A percentile compares a stretch with the other conserved stretches of the same genome.
Conservation (phyloP, 768 basidiomycete species). For the Russula virescens region DNA sequence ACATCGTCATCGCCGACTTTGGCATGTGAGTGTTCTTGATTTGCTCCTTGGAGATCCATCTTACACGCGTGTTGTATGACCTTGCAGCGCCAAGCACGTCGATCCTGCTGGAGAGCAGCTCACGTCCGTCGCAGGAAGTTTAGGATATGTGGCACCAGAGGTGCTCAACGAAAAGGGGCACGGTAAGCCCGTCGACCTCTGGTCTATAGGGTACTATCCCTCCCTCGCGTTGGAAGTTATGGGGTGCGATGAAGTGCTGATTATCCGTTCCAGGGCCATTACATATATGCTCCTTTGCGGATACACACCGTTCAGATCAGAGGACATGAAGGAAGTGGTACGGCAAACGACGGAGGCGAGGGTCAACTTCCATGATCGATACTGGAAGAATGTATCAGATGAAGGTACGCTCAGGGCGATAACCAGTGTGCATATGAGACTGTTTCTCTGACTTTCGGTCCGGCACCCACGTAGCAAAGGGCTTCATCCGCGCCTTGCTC, state of each 20-base stretch:
- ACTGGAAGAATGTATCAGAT: conserved; percentile 85
- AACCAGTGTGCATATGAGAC: no score
- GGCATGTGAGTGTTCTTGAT: conserved; percentile 65
- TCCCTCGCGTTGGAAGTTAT: no score
- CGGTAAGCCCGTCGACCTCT: conserved; percentile 88
- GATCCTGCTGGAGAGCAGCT: conserved; percentile 66
- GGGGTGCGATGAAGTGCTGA: no score
- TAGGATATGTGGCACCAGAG: conserved; percentile 91
- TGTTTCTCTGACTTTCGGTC: no score
- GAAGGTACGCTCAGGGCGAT: no score
- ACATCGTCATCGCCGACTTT: conserved; percentile 94
- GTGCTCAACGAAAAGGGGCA: conserved; percentile 78
- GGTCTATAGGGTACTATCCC: conserved; percentile 75
- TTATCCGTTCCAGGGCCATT: conserved; percentile 56
- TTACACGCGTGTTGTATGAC: not conserved
- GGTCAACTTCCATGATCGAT: conserved; percentile 88
- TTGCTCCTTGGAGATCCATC: not conserved
- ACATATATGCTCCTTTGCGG: conserved; percentile 94
- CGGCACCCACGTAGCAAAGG: conserved; percentile 54
- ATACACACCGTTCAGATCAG: conserved; percentile 89
- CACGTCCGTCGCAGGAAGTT: conserved; percentile 67
- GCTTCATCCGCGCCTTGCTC: conserved; percentile 52
- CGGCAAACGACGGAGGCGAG: conserved; percentile 81
- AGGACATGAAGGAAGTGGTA: conserved; percentile 67
- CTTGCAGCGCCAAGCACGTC: conserved; percentile 71